phyloP scores from a whole-genome alignment of 495 filamentous ascomycete genomes.

The Penicillium argentinense region DNA sequence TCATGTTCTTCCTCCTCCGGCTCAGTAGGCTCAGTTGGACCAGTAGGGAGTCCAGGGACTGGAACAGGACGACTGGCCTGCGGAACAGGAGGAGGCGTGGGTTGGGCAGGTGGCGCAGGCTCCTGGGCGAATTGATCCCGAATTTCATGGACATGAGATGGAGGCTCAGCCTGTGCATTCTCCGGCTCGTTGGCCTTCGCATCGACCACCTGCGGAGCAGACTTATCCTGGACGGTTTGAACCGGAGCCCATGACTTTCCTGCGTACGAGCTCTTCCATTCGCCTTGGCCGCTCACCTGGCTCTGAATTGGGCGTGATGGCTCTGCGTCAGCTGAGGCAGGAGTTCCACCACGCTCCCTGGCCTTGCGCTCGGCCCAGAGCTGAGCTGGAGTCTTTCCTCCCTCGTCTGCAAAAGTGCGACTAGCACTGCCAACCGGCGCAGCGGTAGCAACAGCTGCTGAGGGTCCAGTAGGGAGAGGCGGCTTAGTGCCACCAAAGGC shows the following conservation, averaged over 20 bases:
- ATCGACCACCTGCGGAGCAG: slow-evolving; percentile 60
- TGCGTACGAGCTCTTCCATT: slow-evolving; percentile 86
- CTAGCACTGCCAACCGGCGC: slow-evolving; percentile 75
- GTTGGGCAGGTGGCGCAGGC: slow-evolving; percentile 49
- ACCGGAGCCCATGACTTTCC: slow-evolving; percentile 89
- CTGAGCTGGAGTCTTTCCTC: slow-evolving; percentile 94
- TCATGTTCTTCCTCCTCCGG: slow-evolving; percentile 47
- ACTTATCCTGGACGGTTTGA: slow-evolving; percentile 65
- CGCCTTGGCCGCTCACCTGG: slow-evolving; percentile 67
- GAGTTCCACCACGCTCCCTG: slow-evolving; percentile 61
- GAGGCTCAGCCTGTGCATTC: slow-evolving; percentile 49
- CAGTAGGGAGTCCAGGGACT: slow-evolving; percentile 69
- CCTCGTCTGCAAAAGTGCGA: slow-evolving; percentile 89
- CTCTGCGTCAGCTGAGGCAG: slow-evolving; percentile 34
- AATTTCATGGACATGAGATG: slow-evolving; percentile 64
- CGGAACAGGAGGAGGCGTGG: slow-evolving; percentile 8
- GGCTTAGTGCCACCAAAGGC: slow-evolving; percentile 84
- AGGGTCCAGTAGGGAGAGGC: slow-evolving; percentile 67
- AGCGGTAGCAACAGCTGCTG: slow-evolving; percentile 49
- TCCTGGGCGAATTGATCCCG: slow-evolving; percentile 75
- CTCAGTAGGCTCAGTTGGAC: slow-evolving; percentile 52
- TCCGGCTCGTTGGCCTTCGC: slow-evolving; percentile 48
- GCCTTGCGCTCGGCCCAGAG: slow-evolving; percentile 97
- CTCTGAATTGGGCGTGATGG: slow-evolving; percentile 55
- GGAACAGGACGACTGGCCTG: slow-evolving; percentile 13